Evolutionary conservation across 2,329 filamentous ascomycete genomes (phyloP).

Genomic region (Aureobasidium sp.): DNA sequence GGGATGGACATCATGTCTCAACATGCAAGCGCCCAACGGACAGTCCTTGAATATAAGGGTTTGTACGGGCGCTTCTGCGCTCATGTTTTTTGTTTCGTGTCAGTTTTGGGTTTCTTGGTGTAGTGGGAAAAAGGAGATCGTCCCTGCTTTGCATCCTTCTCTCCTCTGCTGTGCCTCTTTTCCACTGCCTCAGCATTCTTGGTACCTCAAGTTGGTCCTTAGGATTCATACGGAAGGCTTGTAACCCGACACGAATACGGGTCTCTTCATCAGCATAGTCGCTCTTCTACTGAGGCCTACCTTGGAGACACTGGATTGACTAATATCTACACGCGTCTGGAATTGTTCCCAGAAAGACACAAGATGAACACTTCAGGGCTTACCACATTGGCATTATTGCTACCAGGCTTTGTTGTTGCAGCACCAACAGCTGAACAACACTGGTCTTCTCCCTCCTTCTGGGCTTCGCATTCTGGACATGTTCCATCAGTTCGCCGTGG

Average conservation of each 20-base stretch:
- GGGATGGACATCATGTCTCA: background rate
- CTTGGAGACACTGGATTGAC: background rate
- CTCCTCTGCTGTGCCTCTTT: constrained; percentile 3
- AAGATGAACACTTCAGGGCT: background rate
- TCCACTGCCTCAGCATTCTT: background rate
- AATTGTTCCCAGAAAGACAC: background rate
- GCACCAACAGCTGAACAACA: background rate
- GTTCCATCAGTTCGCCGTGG: background rate
- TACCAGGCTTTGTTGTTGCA: background rate
- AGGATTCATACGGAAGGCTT: background rate
- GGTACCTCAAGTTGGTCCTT: background rate
- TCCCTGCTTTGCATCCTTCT: background rate
- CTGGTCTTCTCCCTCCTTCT: constrained; percentile 7
- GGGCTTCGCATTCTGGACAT: background rate
- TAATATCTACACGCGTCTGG: background rate
- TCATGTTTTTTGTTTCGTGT: background rate
- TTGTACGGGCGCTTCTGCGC: background rate
- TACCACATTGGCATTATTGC: background rate
- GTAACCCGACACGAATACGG: background rate
- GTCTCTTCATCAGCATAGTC: background rate
- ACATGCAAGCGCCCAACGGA: background rate
- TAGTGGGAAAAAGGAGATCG: background rate
- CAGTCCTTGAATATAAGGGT: constrained; percentile 1
- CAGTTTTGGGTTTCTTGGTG: background rate
- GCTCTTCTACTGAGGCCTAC: too few relatives aligned